Evolutionary conservation across 2,329 filamentous ascomycete species (phyloP).

Genomic region (Geoglossum cookeanum): DNA sequence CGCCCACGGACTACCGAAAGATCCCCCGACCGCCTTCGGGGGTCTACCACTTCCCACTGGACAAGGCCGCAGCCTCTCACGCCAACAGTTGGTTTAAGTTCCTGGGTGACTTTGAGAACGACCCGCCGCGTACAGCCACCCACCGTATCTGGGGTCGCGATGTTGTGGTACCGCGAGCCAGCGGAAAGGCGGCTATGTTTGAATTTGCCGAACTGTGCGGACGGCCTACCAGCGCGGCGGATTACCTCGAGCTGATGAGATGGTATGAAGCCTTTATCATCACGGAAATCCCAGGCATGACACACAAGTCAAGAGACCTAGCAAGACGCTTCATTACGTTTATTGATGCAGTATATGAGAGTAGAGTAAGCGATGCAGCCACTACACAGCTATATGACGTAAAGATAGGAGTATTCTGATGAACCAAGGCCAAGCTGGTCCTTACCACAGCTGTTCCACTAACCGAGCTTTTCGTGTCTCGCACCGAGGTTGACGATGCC

Average conservation of each 20-base stretch:
- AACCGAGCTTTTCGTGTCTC: slow-evolving; percentile 66
- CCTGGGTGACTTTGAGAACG: slow-evolving; percentile 60
- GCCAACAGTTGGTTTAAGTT: slow-evolving; percentile 93
- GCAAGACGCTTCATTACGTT: slow-evolving; percentile 93
- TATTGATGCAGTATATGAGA: slow-evolving; percentile 88
- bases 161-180: slow-evolving; percentile 71
- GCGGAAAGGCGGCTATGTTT: slow-evolving; percentile 75
- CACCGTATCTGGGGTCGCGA: slow-evolving; percentile 87
- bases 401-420: not conserved
- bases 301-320: slow-evolving; percentile 63
- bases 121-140: slow-evolving; percentile 56
- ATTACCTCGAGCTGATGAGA: slow-evolving; percentile 81
- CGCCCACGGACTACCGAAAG: slow-evolving; percentile 90
- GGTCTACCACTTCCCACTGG: slow-evolving; percentile 82
- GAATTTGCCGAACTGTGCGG: slow-evolving; percentile 86
- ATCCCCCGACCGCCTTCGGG: slow-evolving; percentile 82
- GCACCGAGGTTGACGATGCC: slow-evolving; percentile 45
- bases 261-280: slow-evolving; percentile 86
- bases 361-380: slow-evolving; percentile 24
- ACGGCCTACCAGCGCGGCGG: slow-evolving; percentile 72
- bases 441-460: slow-evolving; percentile 77
- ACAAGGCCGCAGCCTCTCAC: slow-evolving; percentile 56
- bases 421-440: slow-evolving; percentile 66
- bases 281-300: slow-evolving; percentile 85
- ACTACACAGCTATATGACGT: not conserved